Conservation (phyloP, 495 filamentous ascomycete species). For the Lophium mytilinum region DNA sequence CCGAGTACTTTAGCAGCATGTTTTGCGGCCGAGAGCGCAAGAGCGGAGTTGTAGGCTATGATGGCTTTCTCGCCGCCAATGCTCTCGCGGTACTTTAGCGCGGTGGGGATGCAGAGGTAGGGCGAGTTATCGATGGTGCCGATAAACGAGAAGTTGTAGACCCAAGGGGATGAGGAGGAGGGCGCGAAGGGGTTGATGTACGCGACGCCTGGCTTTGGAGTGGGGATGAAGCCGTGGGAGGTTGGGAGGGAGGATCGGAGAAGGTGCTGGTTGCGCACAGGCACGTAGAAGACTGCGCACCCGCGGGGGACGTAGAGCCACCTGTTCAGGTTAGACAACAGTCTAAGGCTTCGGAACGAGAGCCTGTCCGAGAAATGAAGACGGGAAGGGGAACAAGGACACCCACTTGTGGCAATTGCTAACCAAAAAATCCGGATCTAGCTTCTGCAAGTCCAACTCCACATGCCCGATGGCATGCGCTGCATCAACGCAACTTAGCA, state of each 20-base stretch:
- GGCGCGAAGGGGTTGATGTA: constrained; percentile 50
- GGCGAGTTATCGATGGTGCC: constrained; percentile 66
- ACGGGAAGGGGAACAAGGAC: neutral
- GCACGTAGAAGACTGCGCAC: constrained; percentile 73
- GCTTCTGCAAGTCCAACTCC: constrained; percentile 49
- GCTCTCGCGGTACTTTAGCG: constrained; percentile 56
- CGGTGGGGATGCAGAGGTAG: constrained; percentile 62
- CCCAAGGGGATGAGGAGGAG: constrained; percentile 47
- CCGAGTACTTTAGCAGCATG: constrained; percentile 49
- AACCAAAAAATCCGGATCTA: constrained; percentile 78
- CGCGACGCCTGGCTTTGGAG: constrained; percentile 42
- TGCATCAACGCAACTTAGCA: constrained; percentile 64
- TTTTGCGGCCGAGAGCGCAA: constrained; percentile 55
- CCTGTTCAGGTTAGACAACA: constrained; percentile 28
- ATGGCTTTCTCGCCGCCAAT: constrained; percentile 71
- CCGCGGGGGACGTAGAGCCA: constrained; percentile 83
- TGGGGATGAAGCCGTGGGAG: constrained; percentile 46
- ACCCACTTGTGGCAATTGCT: constrained; percentile 74
- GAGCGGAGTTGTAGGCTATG: constrained; percentile 43
- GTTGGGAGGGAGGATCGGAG: constrained; percentile 73
- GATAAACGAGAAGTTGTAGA: constrained; percentile 66
- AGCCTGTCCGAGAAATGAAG: neutral
- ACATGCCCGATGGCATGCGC: constrained; percentile 80
- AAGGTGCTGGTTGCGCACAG: constrained; percentile 59
- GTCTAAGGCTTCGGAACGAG: neutral